phyloP scores from a whole-genome alignment of 1,284 basidiomycete genomes.

The Trichosporon sp. region DNA sequence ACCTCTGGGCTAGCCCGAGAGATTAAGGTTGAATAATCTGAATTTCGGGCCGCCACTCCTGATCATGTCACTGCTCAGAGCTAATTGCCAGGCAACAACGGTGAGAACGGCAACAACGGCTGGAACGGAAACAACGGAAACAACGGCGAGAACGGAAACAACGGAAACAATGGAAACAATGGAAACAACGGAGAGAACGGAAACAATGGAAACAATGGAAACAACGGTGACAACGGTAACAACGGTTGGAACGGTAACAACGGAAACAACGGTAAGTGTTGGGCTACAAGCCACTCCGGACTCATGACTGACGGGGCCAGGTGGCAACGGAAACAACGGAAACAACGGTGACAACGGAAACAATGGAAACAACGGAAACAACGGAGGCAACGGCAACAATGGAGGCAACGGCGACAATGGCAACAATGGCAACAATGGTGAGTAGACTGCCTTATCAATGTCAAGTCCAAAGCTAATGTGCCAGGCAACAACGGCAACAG shows the following conservation, averaged over 20 bases:
- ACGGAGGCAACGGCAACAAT: background rate
- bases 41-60: no score
- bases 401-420: conserved; percentile 6
- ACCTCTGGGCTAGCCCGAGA: background rate
- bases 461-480: background rate
- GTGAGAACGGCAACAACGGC: conserved; percentile 7
- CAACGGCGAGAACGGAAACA: conserved; percentile 5
- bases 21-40: no score
- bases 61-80: background rate
- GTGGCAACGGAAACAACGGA: conserved; percentile 9
- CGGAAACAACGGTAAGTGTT: no score
- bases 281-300: no score
- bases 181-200: background rate
- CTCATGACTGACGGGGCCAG: background rate
- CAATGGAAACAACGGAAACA: conserved; percentile 10
- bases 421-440: no score
- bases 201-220: conserved; percentile 4
- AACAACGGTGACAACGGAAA: conserved; percentile 10
- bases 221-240: background rate
- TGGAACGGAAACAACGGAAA: conserved; percentile 1
- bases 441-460: no score
- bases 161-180: background rate
- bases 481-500: no score
- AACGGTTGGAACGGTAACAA: no score
- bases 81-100: background rate